phyloP scores from a whole-genome alignment of 345 rosid species.

The Reutealis trisperma region DNA sequence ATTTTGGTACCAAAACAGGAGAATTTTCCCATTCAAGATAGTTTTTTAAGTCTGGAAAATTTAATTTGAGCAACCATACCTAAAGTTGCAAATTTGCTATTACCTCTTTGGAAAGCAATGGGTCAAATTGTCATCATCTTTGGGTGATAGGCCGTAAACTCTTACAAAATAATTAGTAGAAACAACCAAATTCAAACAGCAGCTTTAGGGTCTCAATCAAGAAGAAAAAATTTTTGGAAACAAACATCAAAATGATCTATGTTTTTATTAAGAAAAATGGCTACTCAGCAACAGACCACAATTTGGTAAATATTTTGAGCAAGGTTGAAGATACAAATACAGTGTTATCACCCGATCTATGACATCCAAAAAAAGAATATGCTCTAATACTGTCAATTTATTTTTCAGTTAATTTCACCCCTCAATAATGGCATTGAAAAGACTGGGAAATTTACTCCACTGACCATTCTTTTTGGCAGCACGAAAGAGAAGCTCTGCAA shows the following conservation, averaged over 20 bases:
- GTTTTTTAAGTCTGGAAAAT: too few species aligned
- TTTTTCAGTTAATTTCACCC: not conserved
- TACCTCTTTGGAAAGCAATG: not conserved
- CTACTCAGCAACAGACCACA: not conserved
- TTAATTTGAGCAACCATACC: too few species aligned
- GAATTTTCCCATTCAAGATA: too few species aligned
- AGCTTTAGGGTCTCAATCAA: not conserved
- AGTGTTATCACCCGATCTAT: not conserved
- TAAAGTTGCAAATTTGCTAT: not conserved
- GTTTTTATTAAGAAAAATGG: not conserved
- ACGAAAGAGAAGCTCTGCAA: conserved; percentile 88
- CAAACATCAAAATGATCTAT: not conserved
- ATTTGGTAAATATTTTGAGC: not conserved
- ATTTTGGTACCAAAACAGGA: too few species aligned
- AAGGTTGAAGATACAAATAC: not conserved
- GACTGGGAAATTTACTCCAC: conserved; percentile 11
- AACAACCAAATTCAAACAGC: not conserved
- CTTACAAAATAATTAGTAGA: not conserved
- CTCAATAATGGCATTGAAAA: not conserved
- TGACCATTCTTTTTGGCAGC: conserved; percentile 96
- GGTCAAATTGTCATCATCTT: too few species aligned
- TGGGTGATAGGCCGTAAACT: too few species aligned
- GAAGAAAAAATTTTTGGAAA: not conserved
- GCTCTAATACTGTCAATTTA: not conserved
- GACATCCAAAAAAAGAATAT: not conserved